Percentiles rank a stretch among this genome's conserved stretches.
These are phyloP conservation scores for Rhamnella rubrinervis DNA, from an alignment of 331 rosid genomes.

Conservation along the genomic window DNA sequence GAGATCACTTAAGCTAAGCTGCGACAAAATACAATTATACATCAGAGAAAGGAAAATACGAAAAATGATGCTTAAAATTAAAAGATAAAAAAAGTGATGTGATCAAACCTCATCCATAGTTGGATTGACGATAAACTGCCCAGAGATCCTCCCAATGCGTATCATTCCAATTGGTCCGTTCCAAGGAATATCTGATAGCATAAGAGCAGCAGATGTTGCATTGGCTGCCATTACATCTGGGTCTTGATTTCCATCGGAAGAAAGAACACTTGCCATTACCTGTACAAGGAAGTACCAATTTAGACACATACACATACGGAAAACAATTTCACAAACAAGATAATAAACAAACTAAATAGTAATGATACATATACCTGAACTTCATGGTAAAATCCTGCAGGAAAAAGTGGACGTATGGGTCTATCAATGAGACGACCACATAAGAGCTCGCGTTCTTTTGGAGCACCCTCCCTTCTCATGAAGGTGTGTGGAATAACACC, in stretches of 20 bases:
- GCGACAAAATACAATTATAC: conserved; percentile 37
- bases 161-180: conserved; percentile 93
- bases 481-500: conserved; percentile 77
- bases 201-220: conserved; percentile 91
- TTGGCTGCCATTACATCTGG: conserved; percentile 93
- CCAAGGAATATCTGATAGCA: conserved; percentile 98
- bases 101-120: conserved; percentile 81
- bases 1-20: conserved; percentile 88
- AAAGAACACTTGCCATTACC: conserved; percentile 90
- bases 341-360: conserved; percentile 4
- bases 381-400: conserved; percentile 84
- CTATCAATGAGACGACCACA: conserved; percentile 89
- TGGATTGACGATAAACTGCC: conserved; percentile 81
- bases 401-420: conserved; percentile 90
- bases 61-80: background rate
- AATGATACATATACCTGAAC: conserved; percentile 65
- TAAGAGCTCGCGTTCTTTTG: conserved; percentile 89
- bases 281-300: conserved; percentile 20
- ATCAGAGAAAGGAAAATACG: background rate
- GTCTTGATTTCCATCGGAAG: conserved; percentile 88
- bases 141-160: conserved; percentile 84
- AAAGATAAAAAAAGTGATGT: background rate
- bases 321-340: conserved; percentile 6
- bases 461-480: conserved; percentile 94
- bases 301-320: background rate